Evolutionary conservation across 352 stramenopile genomes (phyloP).

Genomic region (Phytopythium delawarense): DNA sequence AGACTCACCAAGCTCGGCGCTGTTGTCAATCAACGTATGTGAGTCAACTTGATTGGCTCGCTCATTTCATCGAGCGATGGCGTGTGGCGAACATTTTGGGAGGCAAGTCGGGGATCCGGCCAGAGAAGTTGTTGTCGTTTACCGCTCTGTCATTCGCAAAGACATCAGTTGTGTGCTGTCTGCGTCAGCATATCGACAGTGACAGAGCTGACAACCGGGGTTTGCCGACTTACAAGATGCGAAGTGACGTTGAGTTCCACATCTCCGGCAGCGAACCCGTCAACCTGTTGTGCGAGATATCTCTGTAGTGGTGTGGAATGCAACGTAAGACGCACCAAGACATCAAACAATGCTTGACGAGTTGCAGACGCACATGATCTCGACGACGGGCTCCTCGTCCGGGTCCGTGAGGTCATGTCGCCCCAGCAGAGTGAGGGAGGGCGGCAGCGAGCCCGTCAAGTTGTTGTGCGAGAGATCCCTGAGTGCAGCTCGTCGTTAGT

Average conservation of each 20-base stretch:
- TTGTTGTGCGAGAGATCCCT: conserved; percentile 59
- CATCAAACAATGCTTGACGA: background rate
- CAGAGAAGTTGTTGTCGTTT: conserved; percentile 26
- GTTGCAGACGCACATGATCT: conserved; percentile 33
- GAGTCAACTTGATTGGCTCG: background rate
- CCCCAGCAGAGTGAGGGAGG: conserved; percentile 32
- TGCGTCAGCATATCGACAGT: background rate
- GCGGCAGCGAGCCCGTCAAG: conserved; percentile 34
- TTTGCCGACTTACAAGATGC: conserved; percentile 37
- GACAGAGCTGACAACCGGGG: background rate
- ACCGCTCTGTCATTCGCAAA: conserved; percentile 20
- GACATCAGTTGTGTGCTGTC: background rate
- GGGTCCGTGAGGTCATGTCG: conserved; percentile 47
- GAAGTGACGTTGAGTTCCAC: conserved; percentile 39
- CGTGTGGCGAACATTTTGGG: conserved; percentile 20
- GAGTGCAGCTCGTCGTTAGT: background rate
- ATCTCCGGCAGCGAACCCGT: conserved; percentile 33
- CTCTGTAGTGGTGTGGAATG: conserved; percentile 14
- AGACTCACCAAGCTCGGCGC: background rate
- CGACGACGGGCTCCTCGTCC: conserved; percentile 36
- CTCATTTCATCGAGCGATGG: background rate
- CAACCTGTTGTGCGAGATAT: conserved; percentile 49
- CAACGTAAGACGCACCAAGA: background rate
- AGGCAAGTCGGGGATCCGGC: conserved; percentile 22
- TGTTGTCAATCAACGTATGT: conserved; percentile 15